These are phyloP conservation scores for Hylodesmum podocarpum DNA, from an alignment of 306 rosid genomes.

Conservation along the genomic window DNA sequence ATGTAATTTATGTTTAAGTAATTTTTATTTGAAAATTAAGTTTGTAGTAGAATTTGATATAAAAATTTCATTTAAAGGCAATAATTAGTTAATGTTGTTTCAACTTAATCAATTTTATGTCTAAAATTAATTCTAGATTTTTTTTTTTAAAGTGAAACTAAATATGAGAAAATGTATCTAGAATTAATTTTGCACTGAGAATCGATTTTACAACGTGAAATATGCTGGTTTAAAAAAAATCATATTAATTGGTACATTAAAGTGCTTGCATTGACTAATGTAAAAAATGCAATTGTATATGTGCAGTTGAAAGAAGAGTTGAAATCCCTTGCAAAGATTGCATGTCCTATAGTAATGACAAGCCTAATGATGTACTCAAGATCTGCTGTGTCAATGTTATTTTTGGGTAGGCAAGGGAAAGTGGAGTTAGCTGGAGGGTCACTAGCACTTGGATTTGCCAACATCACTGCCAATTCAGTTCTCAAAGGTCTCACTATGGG, in stretches of 20 bases:
- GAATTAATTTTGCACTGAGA: too few relatives aligned
- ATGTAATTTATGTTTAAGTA: too few relatives aligned
- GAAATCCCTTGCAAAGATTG: conserved; percentile 49
- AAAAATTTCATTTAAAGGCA: too few relatives aligned
- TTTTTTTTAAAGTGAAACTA: too few relatives aligned
- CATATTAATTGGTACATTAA: neutral
- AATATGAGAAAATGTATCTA: too few relatives aligned
- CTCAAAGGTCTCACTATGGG: conserved; percentile 77
- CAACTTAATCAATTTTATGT: too few relatives aligned
- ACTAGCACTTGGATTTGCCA: conserved; percentile 77
- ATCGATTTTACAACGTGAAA: too few relatives aligned
- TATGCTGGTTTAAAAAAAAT: too few relatives aligned
- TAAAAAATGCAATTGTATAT: conserved; percentile 28
- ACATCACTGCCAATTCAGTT: conserved; percentile 74
- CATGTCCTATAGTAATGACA: conserved; percentile 72
- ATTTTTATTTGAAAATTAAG: too few relatives aligned
- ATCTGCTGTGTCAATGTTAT: conserved; percentile 71
- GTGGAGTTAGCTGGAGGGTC: conserved; percentile 88
- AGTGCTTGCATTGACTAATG: neutral
- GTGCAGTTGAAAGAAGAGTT: conserved; percentile 85
- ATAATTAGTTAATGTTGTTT: too few relatives aligned
- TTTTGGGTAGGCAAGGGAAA: conserved; percentile 79
- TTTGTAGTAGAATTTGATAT: too few relatives aligned
- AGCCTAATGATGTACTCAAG: conserved; percentile 65
- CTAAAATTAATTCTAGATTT: too few relatives aligned